Conservation (phyloP, 352 stramenopile species). For the Globisporangium megalacanthum region DNA sequence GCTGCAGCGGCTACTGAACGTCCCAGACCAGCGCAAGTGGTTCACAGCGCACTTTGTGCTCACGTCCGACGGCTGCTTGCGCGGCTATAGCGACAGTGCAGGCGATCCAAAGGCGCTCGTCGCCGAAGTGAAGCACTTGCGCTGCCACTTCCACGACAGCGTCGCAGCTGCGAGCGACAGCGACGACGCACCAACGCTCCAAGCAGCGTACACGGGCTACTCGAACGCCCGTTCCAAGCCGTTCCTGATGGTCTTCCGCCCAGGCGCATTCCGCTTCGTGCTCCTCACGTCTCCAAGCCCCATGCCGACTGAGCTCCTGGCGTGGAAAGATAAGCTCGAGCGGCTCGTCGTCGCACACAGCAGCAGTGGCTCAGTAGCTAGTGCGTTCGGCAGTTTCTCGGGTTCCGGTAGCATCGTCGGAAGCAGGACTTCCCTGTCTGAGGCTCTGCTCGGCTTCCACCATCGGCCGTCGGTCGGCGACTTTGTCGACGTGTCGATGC, state of each 20-base stretch:
- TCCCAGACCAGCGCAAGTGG: slow-evolving; percentile 45
- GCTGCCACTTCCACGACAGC: slow-evolving; percentile 39
- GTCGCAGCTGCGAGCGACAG: slow-evolving; percentile 9
- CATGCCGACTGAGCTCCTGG: slow-evolving; percentile 31
- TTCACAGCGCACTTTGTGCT: slow-evolving; percentile 46
- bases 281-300: slow-evolving; percentile 39
- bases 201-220: slow-evolving; percentile 16
- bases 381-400: no score
- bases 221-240: slow-evolving; percentile 30
- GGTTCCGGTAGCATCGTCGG: neutral
- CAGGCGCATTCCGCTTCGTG: slow-evolving; percentile 44
- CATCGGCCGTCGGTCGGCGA: slow-evolving; percentile 18
- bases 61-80: slow-evolving; percentile 36
- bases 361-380: neutral
- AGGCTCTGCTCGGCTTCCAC: slow-evolving; percentile 2
- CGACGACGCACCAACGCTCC: neutral
- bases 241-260: slow-evolving; percentile 54
- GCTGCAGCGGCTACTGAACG: slow-evolving; percentile 45
- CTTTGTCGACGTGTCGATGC: slow-evolving; percentile 28
- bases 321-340: slow-evolving; percentile 59
- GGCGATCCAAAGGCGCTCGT: slow-evolving; percentile 24
- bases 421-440: neutral
- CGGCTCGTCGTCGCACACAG: slow-evolving; percentile 15
- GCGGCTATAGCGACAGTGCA: slow-evolving; percentile 18
- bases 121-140: slow-evolving; percentile 46